Evolutionary conservation across 805 yeast species (phyloP).

Genomic region (Candida broadrunensis): DNA sequence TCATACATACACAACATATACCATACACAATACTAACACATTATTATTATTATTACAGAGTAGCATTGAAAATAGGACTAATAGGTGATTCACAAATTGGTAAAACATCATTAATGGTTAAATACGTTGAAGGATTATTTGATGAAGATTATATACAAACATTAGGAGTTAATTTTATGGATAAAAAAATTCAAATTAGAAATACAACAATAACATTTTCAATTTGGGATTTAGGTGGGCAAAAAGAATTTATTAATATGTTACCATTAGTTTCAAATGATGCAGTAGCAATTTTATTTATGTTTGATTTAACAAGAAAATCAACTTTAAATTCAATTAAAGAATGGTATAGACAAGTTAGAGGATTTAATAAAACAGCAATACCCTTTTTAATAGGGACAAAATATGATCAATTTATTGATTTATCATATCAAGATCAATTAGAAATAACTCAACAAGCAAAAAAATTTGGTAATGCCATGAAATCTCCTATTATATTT

Average conservation of each 20-base stretch:
- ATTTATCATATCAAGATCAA: conserved; percentile 76
- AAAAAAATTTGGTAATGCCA: conserved; percentile 79
- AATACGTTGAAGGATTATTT: conserved; percentile 92
- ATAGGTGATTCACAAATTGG: conserved; percentile 97
- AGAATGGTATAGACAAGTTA: conserved; percentile 92
- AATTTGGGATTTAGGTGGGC: conserved; percentile 96
- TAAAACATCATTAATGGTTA: conserved; percentile 93
- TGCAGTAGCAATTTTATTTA: conserved; percentile 85
- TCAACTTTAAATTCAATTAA: conserved; percentile 83
- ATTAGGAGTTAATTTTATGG: conserved; percentile 93
- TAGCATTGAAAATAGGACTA: conserved; percentile 82
- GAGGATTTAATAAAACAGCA: conserved; percentile 87
- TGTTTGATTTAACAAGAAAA: conserved; percentile 84
- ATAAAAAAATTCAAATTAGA: conserved; percentile 77
- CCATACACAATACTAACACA: neutral
- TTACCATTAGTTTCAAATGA: conserved; percentile 88
- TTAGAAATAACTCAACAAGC: conserved; percentile 80
- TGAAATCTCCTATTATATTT: conserved; percentile 82
- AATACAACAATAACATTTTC: conserved; percentile 87
- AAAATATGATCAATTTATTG: conserved; percentile 84
- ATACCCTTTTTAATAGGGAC: conserved; percentile 92
- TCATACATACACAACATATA: neutral
- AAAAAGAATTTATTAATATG: conserved; percentile 93
- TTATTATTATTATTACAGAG: conserved; percentile 35
- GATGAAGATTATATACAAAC: conserved; percentile 93